These are phyloP conservation scores for Pleurotus citrinopileatus DNA, from an alignment of 768 basidiomycete species.

Conservation along the genomic window DNA sequence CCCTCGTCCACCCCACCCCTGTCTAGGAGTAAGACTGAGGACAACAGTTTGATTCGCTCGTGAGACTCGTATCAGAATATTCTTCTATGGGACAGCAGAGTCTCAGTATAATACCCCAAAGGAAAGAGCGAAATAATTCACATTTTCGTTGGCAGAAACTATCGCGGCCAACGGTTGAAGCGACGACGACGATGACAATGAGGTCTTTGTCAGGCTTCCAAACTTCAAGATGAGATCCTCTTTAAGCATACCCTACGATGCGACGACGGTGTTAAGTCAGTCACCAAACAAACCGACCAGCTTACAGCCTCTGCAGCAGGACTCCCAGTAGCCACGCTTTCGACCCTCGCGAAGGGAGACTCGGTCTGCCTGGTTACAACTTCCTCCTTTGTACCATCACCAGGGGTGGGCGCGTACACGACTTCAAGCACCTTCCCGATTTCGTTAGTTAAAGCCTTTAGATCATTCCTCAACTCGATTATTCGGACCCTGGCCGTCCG, in stretches of 20 bases:
- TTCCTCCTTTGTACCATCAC: neutral
- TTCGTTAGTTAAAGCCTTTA: slow-evolving; percentile 57
- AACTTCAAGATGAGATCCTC: slow-evolving; percentile 77
- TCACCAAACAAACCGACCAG: neutral
- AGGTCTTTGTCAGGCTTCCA: slow-evolving; percentile 52
- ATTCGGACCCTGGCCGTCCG: slow-evolving; percentile 72
- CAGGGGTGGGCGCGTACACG: slow-evolving; percentile 44
- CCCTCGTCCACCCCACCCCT: slow-evolving; percentile 87
- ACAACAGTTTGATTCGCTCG: slow-evolving; percentile 44
- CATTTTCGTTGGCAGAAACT: slow-evolving; percentile 79
- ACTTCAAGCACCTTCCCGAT: slow-evolving; percentile 67
- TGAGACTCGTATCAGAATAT: slow-evolving; percentile 57
- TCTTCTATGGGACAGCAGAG: slow-evolving; percentile 34
- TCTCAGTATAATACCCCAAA: neutral
- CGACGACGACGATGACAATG: slow-evolving; percentile 50
- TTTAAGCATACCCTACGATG: slow-evolving; percentile 60
- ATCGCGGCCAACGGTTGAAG: slow-evolving; percentile 69
- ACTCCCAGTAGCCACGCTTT: slow-evolving; percentile 75
- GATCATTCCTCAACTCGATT: slow-evolving; percentile 81
- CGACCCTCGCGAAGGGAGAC: slow-evolving; percentile 75
- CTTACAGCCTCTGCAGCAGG: slow-evolving; percentile 81
- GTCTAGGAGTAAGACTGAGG: slow-evolving; percentile 63
- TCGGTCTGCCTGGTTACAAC: slow-evolving; percentile 5
- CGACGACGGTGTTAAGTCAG: neutral
- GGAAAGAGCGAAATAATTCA: slow-evolving; percentile 25